Evolutionary conservation across 768 basidiomycete species (phyloP).

Genomic region (Asterophora parasitica): DNA sequence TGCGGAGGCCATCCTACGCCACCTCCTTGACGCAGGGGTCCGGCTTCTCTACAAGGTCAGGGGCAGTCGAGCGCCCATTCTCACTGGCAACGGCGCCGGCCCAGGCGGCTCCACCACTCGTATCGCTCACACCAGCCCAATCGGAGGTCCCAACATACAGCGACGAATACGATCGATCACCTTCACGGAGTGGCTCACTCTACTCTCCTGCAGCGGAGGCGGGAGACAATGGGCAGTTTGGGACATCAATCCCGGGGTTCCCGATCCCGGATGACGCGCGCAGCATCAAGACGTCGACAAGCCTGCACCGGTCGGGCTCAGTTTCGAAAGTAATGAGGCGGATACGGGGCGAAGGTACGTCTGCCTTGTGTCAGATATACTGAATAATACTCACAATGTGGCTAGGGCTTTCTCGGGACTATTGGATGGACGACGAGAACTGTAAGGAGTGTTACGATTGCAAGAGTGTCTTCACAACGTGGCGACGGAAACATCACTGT

Average conservation of each 20-base stretch:
- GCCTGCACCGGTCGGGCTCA: constrained; percentile 70
- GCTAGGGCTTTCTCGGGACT: constrained; percentile 82
- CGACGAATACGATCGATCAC: constrained; percentile 56
- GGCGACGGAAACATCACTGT: constrained; percentile 96
- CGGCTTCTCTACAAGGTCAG: constrained; percentile 41
- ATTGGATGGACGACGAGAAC: constrained; percentile 98
- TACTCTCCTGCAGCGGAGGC: constrained; percentile 52
- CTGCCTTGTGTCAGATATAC: constrained; percentile 6
- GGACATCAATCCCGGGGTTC: constrained; percentile 85
- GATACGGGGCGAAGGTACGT: constrained; percentile 81
- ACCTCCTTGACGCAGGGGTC: constrained; percentile 42
- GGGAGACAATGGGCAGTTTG: constrained; percentile 53
- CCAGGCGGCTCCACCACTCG: constrained; percentile 72
- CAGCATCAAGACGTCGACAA: constrained; percentile 72
- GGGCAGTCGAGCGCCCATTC: constrained; percentile 51
- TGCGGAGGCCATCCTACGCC: constrained; percentile 55
- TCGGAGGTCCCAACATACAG: constrained; percentile 72
- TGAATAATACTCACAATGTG: constrained; percentile 7
- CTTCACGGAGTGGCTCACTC: constrained; percentile 45
- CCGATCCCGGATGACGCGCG: constrained; percentile 89
- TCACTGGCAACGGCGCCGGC: constrained; percentile 51
- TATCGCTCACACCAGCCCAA: constrained; percentile 81
- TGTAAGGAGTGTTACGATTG: constrained; percentile 96
- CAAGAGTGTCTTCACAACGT: constrained; percentile 89
- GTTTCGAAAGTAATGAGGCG: constrained; percentile 90